Evolutionary conservation across 495 filamentous ascomycete species (phyloP).

Genomic region (Cercophora samala): DNA sequence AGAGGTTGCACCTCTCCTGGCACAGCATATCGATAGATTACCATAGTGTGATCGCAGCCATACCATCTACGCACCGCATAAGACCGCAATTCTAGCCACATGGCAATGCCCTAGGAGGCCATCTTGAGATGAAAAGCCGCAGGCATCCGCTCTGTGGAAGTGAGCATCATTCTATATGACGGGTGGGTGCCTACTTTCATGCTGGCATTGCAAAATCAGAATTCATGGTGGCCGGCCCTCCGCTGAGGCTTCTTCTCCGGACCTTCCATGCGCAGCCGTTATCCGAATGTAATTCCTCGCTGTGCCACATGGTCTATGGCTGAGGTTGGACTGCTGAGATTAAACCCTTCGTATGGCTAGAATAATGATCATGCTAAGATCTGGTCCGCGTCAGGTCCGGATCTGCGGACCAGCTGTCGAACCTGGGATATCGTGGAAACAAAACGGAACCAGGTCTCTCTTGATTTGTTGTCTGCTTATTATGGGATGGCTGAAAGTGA

Average conservation of each 20-base stretch:
- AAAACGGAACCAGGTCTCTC: neutral
- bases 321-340: neutral
- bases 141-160: conserved; percentile 6
- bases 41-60: conserved; percentile 9
- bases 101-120: neutral
- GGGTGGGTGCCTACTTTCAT: neutral
- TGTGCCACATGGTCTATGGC: neutral
- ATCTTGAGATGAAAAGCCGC: conserved; percentile 5
- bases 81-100: neutral
- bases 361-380: neutral
- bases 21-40: conserved; percentile 14
- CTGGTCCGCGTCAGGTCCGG: neutral
- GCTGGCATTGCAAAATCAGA: neutral
- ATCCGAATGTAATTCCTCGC: neutral
- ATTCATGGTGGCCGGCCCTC: neutral
- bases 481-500: conserved; percentile 19
- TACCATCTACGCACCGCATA: neutral
- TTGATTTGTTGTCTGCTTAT: neutral
- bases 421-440: neutral
- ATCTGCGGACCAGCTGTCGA: neutral
- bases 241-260: neutral
- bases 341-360: neutral
- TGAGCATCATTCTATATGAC: conserved; percentile 9
- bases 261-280: neutral
- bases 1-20: neutral